Percentiles rank a stretch among this genome's conserved stretches.
These are phyloP conservation scores for Myxozyma monticola DNA, from an alignment of 805 yeast species.

Conservation along the genomic window DNA sequence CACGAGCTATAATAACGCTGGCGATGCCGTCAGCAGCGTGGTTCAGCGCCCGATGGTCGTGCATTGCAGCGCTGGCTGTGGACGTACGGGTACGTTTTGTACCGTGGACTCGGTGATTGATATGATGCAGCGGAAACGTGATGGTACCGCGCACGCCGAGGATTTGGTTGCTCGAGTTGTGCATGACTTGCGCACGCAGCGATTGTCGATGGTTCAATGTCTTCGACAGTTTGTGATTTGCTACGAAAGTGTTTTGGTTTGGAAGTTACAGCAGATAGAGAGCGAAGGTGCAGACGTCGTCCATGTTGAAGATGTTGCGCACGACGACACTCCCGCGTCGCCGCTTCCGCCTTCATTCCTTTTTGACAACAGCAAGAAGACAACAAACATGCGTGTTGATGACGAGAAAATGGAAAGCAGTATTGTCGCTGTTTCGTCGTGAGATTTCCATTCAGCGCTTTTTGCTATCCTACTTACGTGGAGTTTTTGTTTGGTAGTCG, in stretches of 20 bases:
- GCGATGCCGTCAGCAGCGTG: background rate
- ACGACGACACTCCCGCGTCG: no score
- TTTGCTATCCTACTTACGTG: no score
- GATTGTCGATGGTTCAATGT: slow-evolving; percentile 83
- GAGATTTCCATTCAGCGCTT: no score
- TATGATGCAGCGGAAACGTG: slow-evolving; percentile 38
- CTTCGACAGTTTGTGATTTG: slow-evolving; percentile 72
- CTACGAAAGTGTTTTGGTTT: slow-evolving; percentile 55
- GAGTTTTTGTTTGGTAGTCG: no score
- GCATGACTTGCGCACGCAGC: slow-evolving; percentile 65
- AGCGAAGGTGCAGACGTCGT: no score
- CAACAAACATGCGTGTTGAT: no score
- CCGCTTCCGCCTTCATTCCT: no score
- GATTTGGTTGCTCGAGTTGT: slow-evolving; percentile 67
- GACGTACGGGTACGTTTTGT: slow-evolving; percentile 88
- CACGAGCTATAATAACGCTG: slow-evolving; percentile 40
- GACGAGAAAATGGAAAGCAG: no score
- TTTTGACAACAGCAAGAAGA: no score
- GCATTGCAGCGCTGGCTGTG: slow-evolving; percentile 98
- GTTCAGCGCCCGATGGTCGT: slow-evolving; percentile 56
- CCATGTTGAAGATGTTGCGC: background rate
- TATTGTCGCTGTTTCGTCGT: no score
- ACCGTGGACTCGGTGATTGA: slow-evolving; percentile 45
- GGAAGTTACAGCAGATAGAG: slow-evolving; percentile 19
- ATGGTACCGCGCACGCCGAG: slow-evolving; percentile 34